phyloP scores from a whole-genome alignment of 73 alveolate species.

The Stentor coeruleus region DNA sequence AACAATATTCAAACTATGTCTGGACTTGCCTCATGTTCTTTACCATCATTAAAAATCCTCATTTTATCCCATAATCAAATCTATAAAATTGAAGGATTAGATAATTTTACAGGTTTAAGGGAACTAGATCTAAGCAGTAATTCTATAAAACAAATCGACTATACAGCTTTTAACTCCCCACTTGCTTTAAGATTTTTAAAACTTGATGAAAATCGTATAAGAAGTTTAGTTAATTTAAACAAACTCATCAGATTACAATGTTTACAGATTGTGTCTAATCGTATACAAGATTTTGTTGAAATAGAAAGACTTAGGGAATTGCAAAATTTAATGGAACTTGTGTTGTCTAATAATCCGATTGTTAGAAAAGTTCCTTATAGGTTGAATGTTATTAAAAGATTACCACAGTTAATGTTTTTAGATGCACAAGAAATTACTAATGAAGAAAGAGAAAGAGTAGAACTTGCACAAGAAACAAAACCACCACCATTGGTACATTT shows the following conservation, averaged over 20 bases:
- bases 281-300: constrained; percentile 73
- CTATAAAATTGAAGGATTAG: constrained; percentile 59
- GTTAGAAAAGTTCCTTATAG: constrained; percentile 69
- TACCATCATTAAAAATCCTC: constrained; percentile 60
- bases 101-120: constrained; percentile 53
- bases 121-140: constrained; percentile 69
- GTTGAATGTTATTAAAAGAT: constrained; percentile 23
- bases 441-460: constrained; percentile 1
- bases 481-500: background rate
- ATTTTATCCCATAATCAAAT: constrained; percentile 72
- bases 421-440: background rate
- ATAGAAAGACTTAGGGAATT: constrained; percentile 54
- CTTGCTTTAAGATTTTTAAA: constrained; percentile 48
- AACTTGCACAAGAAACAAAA: background rate
- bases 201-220: constrained; percentile 69
- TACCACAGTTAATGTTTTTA: background rate
- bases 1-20: constrained; percentile 59
- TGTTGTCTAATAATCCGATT: constrained; percentile 55
- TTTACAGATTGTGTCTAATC: constrained; percentile 52
- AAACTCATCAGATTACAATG: constrained; percentile 57
- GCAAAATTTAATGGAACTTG: constrained; percentile 53
- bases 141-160: constrained; percentile 61
- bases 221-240: constrained; percentile 51
- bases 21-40: constrained; percentile 62
- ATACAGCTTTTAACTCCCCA: too few relatives aligned